phyloP scores from a whole-genome alignment of 164 flowering plant genomes.

The Vitis labrusca region DNA sequence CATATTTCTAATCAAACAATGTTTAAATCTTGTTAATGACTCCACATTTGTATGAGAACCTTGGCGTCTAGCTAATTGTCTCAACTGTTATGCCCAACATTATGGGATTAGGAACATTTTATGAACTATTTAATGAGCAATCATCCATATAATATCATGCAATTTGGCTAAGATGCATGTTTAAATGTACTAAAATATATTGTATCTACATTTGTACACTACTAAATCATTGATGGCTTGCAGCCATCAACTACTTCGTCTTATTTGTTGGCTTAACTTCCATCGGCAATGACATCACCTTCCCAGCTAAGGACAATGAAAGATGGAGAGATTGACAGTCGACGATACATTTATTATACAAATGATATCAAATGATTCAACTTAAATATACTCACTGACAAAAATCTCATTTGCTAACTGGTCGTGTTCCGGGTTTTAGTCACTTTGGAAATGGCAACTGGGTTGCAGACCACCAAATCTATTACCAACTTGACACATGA shows the following conservation, averaged over 20 bases:
- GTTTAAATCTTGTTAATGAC: slow-evolving; percentile 13
- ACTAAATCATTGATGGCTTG: slow-evolving; percentile 18
- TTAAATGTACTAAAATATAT: not conserved
- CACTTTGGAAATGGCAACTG: not conserved
- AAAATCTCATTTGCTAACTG: slow-evolving; percentile 7
- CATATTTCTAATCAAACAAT: slow-evolving; percentile 1
- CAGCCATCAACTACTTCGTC: slow-evolving; percentile 29
- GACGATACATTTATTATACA: not conserved
- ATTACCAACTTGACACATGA: not conserved
- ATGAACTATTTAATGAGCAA: slow-evolving; percentile 6
- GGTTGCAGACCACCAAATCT: slow-evolving; percentile 11
- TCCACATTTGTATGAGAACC: not conserved
- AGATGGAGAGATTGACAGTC: slow-evolving; percentile 16
- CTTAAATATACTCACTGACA: not conserved
- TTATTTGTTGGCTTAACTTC: slow-evolving; percentile 22
- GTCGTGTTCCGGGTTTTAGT: too few species aligned
- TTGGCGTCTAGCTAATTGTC: slow-evolving; percentile 21
- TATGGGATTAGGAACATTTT: slow-evolving; percentile 19
- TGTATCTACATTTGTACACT: slow-evolving; percentile 6
- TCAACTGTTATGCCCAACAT: slow-evolving; percentile 55
- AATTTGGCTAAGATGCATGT: not conserved
- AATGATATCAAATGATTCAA: slow-evolving; percentile 4
- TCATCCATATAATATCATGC: not conserved
- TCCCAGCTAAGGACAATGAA: slow-evolving; percentile 27
- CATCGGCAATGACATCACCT: slow-evolving; percentile 27